These are phyloP conservation scores for Leptoxyphium fumago DNA, from an alignment of 2,329 filamentous ascomycete species.

Conservation along the genomic window DNA sequence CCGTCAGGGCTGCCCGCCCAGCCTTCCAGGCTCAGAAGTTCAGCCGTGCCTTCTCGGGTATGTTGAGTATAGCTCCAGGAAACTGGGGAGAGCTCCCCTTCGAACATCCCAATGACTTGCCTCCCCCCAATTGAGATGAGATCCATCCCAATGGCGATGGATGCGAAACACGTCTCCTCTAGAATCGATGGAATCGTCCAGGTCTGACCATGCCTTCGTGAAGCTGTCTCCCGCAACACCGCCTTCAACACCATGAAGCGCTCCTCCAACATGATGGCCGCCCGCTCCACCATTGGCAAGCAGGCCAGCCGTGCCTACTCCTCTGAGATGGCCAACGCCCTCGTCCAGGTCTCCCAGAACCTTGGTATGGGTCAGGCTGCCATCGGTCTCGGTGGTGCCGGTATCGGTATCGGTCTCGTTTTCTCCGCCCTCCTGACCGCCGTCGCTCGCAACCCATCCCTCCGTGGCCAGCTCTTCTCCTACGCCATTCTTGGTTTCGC, in stretches of 20 bases:
- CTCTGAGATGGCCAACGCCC: slow-evolving; percentile 74
- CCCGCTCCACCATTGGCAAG: slow-evolving; percentile 32
- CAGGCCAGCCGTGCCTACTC: slow-evolving; percentile 53
- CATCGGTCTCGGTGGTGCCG: slow-evolving; percentile 64
- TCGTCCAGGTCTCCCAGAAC: slow-evolving; percentile 86
- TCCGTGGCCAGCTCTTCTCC: slow-evolving; percentile 90
- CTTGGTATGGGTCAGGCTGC: slow-evolving; percentile 77
- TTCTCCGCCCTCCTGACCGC: slow-evolving; percentile 80
- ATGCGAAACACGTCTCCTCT: no score
- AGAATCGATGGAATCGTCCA: no score
- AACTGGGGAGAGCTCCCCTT: no score
- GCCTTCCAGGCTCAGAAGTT: slow-evolving; percentile 40
- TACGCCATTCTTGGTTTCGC: slow-evolving; percentile 93
- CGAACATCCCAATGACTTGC: no score
- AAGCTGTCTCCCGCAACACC: slow-evolving; percentile 28
- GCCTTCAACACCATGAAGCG: slow-evolving; percentile 65
- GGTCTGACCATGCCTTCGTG: not conserved
- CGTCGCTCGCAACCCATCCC: slow-evolving; percentile 86
- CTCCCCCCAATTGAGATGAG: no score
- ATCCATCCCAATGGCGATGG: no score
- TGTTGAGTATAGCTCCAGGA: slow-evolving; percentile 21
- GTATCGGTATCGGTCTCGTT: slow-evolving; percentile 91
- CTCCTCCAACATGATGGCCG: slow-evolving; percentile 37
- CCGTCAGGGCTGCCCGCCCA: slow-evolving; percentile 64
- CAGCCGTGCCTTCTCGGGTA: slow-evolving; percentile 62